phyloP scores from a whole-genome alignment of 2,329 filamentous ascomycete genomes.

The Ascochyta koolunga region DNA sequence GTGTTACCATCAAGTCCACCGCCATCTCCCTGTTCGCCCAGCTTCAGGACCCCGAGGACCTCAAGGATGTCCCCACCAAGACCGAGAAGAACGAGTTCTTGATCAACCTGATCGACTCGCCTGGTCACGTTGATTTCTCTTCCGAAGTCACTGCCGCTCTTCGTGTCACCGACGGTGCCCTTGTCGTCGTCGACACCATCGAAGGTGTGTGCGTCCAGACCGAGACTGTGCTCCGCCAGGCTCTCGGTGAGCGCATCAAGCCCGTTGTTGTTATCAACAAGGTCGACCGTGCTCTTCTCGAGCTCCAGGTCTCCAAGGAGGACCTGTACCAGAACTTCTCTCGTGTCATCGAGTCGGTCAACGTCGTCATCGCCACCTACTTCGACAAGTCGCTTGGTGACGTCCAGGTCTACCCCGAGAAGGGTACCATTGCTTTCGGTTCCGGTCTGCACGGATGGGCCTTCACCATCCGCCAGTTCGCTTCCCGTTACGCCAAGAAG shows the following conservation, averaged over 20 bases:
- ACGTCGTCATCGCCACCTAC: slow-evolving; percentile 99
- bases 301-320: slow-evolving; percentile 98
- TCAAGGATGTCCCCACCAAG: slow-evolving; percentile 93
- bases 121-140: slow-evolving; percentile 99
- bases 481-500: slow-evolving; percentile 96
- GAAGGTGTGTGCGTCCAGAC: slow-evolving; percentile 99
- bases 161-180: slow-evolving; percentile 99
- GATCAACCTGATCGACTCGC: slow-evolving; percentile 99
- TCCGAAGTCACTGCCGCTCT: slow-evolving; percentile 99
- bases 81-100: slow-evolving; percentile 95
- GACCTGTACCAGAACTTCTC: slow-evolving; percentile 99
- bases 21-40: slow-evolving; percentile 97
- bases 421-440: slow-evolving; percentile 97
- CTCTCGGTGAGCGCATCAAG: slow-evolving; percentile 99
- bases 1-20: slow-evolving; percentile 99
- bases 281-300: slow-evolving; percentile 98
- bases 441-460: slow-evolving; percentile 99
- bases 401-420: slow-evolving; percentile 97
- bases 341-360: slow-evolving; percentile 99
- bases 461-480: slow-evolving; percentile 99
- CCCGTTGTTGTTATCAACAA: slow-evolving; percentile 99
- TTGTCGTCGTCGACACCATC: slow-evolving; percentile 99
- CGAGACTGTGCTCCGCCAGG: slow-evolving; percentile 98
- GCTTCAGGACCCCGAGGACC: slow-evolving; percentile 79
- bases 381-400: slow-evolving; percentile 96